phyloP scores from a whole-genome alignment of 768 basidiomycete species.

The Tulasnella sp. region DNA sequence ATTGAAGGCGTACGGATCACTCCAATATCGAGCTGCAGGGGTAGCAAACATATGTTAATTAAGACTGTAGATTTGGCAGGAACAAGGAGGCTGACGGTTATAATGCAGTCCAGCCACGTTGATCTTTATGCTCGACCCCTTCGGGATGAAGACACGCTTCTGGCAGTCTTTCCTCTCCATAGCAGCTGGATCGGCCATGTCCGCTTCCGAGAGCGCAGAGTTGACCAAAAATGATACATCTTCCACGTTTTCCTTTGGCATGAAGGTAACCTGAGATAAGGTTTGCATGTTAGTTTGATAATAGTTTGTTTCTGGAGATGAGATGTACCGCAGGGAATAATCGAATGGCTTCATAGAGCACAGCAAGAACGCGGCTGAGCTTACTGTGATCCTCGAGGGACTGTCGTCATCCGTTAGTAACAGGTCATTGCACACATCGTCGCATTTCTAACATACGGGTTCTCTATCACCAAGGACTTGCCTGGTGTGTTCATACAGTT shows the following conservation, averaged over 20 bases:
- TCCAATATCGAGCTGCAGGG: conserved; percentile 8
- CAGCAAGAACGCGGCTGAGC: background rate
- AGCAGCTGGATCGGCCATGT: background rate
- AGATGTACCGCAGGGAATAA: background rate
- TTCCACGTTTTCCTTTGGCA: background rate
- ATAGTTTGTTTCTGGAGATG: no score
- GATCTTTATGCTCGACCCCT: background rate
- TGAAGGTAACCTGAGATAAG: background rate
- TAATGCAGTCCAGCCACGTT: conserved; percentile 1
- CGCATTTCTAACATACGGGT: no score
- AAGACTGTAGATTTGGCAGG: no score
- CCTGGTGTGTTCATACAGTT: conserved; percentile 2
- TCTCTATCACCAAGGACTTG: background rate
- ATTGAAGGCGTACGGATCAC: background rate
- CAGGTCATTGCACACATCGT: background rate
- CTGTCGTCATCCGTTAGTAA: background rate
- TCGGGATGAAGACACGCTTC: background rate
- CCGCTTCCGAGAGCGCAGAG: background rate
- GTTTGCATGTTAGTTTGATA: background rate
- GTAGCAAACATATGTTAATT: no score
- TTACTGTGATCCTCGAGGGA: conserved; percentile 6
- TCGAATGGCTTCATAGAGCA: conserved; percentile 8
- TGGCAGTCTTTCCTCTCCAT: background rate
- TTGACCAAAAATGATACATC: background rate
- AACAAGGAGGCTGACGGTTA: conserved; percentile 1